These are phyloP conservation scores for Huntiella abstrusa DNA, from an alignment of 2,329 filamentous ascomycete genomes.

Conservation along the genomic window DNA sequence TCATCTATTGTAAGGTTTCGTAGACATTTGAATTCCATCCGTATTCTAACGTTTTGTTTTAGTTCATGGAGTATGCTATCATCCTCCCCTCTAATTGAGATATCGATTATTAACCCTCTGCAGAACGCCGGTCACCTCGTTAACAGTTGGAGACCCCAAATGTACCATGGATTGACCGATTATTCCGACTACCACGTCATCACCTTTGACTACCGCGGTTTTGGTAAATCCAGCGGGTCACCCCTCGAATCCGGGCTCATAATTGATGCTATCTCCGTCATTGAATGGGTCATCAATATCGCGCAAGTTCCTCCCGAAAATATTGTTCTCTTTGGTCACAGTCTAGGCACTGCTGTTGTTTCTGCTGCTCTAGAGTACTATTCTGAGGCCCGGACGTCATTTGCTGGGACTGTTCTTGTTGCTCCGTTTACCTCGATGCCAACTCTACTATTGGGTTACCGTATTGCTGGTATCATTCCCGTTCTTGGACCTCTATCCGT, in stretches of 20 bases:
- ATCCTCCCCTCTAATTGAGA: conserved; percentile 24
- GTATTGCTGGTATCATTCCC: conserved; percentile 58
- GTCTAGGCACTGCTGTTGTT: conserved; percentile 70
- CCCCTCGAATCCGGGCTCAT: conserved; percentile 71
- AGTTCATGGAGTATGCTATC: conserved; percentile 13
- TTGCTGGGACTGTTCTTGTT: conserved; percentile 63
- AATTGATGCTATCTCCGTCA: conserved; percentile 52
- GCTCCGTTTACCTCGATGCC: conserved; percentile 62
- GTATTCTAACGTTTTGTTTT: background rate
- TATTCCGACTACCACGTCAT: conserved; percentile 62
- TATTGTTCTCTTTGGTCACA: conserved; percentile 72
- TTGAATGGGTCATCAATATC: conserved; percentile 51
- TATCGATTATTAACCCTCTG: conserved; percentile 16
- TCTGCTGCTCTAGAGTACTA: conserved; percentile 57
- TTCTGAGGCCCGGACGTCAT: conserved; percentile 39
- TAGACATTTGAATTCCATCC: too few species aligned
- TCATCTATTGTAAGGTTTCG: conserved; percentile 29
- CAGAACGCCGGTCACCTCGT: conserved; percentile 75
- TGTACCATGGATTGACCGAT: conserved; percentile 59
- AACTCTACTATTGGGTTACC: conserved; percentile 56
- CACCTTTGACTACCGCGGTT: conserved; percentile 83
- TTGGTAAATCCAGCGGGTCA: conserved; percentile 58
- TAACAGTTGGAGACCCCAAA: conserved; percentile 55
- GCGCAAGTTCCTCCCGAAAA: conserved; percentile 47
- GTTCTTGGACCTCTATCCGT: conserved; percentile 53